Evolutionary conservation across 2,329 filamentous ascomycete genomes (phyloP), one percentile per base, ranked within the genome.

Genomic region (Rhytidhysteron rufulum): DNA sequence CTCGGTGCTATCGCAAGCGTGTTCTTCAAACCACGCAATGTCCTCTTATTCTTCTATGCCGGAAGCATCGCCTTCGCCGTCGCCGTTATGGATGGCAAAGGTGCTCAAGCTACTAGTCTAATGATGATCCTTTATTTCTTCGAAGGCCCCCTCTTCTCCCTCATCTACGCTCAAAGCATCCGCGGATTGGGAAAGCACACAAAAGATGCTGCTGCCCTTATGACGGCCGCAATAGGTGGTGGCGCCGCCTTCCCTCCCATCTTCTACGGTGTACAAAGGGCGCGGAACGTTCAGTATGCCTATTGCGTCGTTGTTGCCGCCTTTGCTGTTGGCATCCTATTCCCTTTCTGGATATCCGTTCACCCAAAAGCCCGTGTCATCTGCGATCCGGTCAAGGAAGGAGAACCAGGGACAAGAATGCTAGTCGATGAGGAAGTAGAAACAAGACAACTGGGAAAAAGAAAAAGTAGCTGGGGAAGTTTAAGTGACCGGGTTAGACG

Each of bases 71-170:
- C 75, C 17, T 77, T 77, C 46, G 60, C 70, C 2, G 68, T 68
- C 0, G 67, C 80, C 4, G 70, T 68, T 17, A 80, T 79, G 70
- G 67, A 69, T 31, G 50, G 53, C 0, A 44, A 24, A n/a, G 53
- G 56, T 41, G 62, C 70, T 2, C 55, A 60, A 3, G 73, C 70
- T 4, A 63, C 76, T 3, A 66, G 68, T 2, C 68, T 75, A 54
- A 60, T 72, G 11, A 63, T 78, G 39, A 62, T 82, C 47, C 51
- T 77, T 34, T 79, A 75, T 54, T 74, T 81, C 47, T 80, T 80
- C 48, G 77, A 82, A 60, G 78, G 77, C 8, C 78, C 79, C 4
- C 65, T 77, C 3, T 83, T 82, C 60, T 70, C 74, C 30, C 72
- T 79, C 35, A 75, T 80, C 40, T 83, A 76, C 48, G 77, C 75